Base-by-base conservation (phyloP, 176 grass and related monocot genomes). In the Oryza nivara region DNA sequence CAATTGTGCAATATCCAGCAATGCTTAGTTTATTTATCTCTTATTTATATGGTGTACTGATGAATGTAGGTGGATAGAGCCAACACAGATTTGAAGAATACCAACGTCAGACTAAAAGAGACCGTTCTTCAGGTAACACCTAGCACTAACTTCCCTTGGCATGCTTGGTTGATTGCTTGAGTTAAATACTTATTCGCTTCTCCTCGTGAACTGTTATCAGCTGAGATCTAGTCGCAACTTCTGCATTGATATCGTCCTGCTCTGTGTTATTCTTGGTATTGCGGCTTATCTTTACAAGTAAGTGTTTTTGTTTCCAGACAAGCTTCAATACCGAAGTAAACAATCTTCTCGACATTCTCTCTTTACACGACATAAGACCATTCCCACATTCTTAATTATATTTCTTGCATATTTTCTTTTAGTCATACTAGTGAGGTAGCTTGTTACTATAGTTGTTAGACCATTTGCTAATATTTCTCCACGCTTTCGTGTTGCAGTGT, bases 231-330 rank as follows among this genome's bases (percentile, higher is more conserved):
- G 93, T 67, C 93, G 90, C 88, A 95, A 95, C 69, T 95, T 95
- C 68, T 95, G 93, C 77, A 84, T 95, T 0, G 93, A 95, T 64
- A 95, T 92, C 75, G 80, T 95, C 88, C 87, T 95, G 82, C 86
- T 95, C 5, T 95, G 90, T 32, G 79, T 95, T 75, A 92, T 95
- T 84, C 86, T 95, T 70, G 93, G 93, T 1, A 95, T 95, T 76
- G 88, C 93, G n/a, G 93, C 93, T 58, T 95, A 95, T 74, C 90
- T 95, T 26, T 92, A 95, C 83, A 95, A 95, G 93, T 92, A 87
- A 92, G 93, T 92, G 66, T 52, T 13, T 70, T 75, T 56, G 38
- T 54, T 64, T n/a, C 6, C 68, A 74, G 23, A 32, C 9, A 68
- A 54, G 71, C 5, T 83, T 56, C 34, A 46, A 38, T 74, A 77